Evolutionary conservation across 2,329 filamentous ascomycete species (phyloP).

Genomic region (Rhynchosporium agropyri): DNA sequence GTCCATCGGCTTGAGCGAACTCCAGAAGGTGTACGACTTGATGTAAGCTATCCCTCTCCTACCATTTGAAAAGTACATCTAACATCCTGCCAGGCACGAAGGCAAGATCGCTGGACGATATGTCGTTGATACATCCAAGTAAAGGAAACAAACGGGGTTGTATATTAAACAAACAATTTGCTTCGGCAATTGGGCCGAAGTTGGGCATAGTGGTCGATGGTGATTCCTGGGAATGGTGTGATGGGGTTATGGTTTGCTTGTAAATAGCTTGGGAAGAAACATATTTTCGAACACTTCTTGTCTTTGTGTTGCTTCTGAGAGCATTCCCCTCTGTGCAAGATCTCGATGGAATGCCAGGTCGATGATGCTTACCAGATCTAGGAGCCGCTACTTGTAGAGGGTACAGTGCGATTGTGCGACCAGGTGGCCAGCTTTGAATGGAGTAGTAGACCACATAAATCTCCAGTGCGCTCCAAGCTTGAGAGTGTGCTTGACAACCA

Average conservation of each 20-base stretch:
- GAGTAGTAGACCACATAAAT: no score
- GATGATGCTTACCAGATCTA: no score
- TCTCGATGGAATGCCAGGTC: no score
- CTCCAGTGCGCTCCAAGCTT: no score
- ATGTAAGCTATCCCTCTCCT: slow-evolving; percentile 53
- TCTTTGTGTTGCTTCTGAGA: background rate
- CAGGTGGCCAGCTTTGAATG: no score
- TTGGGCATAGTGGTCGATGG: background rate
- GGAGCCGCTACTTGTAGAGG: no score
- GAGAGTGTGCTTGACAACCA: no score
- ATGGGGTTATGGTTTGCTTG: slow-evolving; percentile 6
- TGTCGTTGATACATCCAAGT: slow-evolving; percentile 74
- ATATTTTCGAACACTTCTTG: slow-evolving; percentile 3
- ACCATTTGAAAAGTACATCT: background rate
- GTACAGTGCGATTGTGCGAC: no score
- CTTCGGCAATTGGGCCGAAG: background rate
- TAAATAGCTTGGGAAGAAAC: slow-evolving; percentile 17
- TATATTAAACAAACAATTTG: background rate
- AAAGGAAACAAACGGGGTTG: slow-evolving; percentile 34
- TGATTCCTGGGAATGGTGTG: background rate
- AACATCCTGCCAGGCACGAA: slow-evolving; percentile 55
- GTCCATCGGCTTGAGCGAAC: slow-evolving; percentile 76
- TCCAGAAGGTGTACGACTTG: slow-evolving; percentile 78
- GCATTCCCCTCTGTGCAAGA: no score
- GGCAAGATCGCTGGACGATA: slow-evolving; percentile 77